Base-by-base conservation (phyloP, 2,329 filamentous ascomycete species). In the Curvularia lunata region DNA sequence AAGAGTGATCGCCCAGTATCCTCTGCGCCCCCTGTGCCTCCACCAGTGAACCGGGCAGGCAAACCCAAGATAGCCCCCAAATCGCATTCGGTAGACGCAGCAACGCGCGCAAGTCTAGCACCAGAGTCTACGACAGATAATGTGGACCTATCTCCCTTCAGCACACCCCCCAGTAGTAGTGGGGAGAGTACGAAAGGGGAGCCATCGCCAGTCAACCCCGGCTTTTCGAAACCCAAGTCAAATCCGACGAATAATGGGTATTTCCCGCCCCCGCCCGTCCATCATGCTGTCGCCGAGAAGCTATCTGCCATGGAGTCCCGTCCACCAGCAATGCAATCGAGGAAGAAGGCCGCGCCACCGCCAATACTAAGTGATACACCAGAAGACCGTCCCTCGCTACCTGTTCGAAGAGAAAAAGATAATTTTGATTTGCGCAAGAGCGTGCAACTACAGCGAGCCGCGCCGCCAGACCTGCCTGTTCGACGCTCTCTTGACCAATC, bases 91-190 rank as follows among this genome's bases (percentile, higher is more conserved):
- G 60, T 68, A 5, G 72, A 75, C 18, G 55, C 62, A 5, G 28
- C 62, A 4, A 28, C 61, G 5, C 71, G 66, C 23, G 42, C 63
- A 6, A 68, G 65, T 13, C 54, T 76, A 32, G 79, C 68, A 32
- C 80, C 72, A 43, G 77, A 70, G 75, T 80, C 59, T 78, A 81
- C 69, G 72, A 58, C 62, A 5, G 71, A 74, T 2, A 81, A 84
- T 41, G 80, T 81, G 30, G 78, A 79, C 49, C 70, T 87, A 0
- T 97, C 94, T 1, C 93, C 94, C 0, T 97, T 97, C 72, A 92
- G 83, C 69, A 97, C 92, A 34, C 92, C 92, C 18, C 92, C 93
- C 0, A 88, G 87, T 65, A 94, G 86, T 65, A 92, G 89, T 71
- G 85, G 86, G 4, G 87, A 85, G 54, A 88, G 84, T 42, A 71